Percentiles rank a stretch among this genome's conserved stretches.
These are phyloP conservation scores for Hibiscus trionum DNA, from an alignment of 345 rosid genomes.

Conservation along the genomic window DNA sequence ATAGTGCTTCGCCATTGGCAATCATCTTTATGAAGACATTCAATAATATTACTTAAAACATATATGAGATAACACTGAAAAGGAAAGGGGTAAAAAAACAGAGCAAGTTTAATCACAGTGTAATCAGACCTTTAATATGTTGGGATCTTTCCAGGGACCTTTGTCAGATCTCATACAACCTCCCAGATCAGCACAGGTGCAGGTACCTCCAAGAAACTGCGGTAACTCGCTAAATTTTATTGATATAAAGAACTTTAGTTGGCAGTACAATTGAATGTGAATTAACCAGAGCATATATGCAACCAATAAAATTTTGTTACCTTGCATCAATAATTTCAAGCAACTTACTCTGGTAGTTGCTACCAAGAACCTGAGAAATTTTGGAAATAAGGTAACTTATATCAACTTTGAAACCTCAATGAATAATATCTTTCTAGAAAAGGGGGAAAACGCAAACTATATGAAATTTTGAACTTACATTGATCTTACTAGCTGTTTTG, in stretches of 20 bases:
- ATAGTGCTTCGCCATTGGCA: constrained; percentile 52
- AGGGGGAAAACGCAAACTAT: background rate
- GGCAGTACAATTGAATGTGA: background rate
- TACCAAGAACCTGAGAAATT: constrained; percentile 69
- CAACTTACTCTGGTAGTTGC: constrained; percentile 73
- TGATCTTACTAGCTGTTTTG: constrained; percentile 45
- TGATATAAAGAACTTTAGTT: background rate
- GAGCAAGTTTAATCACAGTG: background rate
- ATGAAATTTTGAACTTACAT: background rate
- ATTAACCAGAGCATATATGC: background rate
- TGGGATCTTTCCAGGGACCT: constrained; percentile 93
- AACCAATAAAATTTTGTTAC: constrained; percentile 27
- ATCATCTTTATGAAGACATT: constrained; percentile 47
- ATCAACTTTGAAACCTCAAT: background rate
- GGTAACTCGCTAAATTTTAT: constrained; percentile 69
- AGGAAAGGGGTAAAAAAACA: background rate
- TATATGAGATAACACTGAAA: background rate
- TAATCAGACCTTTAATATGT: constrained; percentile 57
- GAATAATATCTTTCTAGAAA: no score
- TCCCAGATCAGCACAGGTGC: constrained; percentile 76
- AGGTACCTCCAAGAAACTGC: constrained; percentile 84
- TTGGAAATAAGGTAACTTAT: constrained; percentile 4
- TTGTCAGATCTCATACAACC: constrained; percentile 94
- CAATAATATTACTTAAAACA: background rate
- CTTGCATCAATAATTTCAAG: constrained; percentile 89